Evolutionary conservation across 2,329 filamentous ascomycete species (phyloP).

Genomic region (Exophiala lecanii-corni): DNA sequence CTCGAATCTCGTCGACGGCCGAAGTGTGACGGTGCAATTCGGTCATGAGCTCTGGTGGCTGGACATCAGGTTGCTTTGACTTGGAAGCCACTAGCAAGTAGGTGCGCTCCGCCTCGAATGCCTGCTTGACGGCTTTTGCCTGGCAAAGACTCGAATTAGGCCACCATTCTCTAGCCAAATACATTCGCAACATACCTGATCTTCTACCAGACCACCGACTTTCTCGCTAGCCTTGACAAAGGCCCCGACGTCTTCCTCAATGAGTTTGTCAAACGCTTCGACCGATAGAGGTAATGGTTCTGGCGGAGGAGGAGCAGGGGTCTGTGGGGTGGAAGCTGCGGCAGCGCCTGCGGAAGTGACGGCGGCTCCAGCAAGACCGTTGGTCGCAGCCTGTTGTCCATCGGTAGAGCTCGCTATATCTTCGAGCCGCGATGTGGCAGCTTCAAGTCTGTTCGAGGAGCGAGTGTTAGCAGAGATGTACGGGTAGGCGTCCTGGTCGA

Average conservation of each 20-base stretch:
- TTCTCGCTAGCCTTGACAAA: slow-evolving; percentile 75
- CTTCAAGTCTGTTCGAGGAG: slow-evolving; percentile 69
- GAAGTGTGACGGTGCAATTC: slow-evolving; percentile 80
- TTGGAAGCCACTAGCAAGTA: slow-evolving; percentile 86
- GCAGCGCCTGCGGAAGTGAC: slow-evolving; percentile 30
- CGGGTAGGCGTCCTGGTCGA: too few species aligned
- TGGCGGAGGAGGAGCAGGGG: slow-evolving; percentile 41
- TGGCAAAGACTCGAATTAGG: too few species aligned
- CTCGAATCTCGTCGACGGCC: slow-evolving; percentile 73
- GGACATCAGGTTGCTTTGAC: slow-evolving; percentile 82
- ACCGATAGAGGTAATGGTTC: slow-evolving; percentile 70
- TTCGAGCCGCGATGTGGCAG: slow-evolving; percentile 90
- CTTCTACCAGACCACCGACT: slow-evolving; percentile 70
- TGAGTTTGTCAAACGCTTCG: slow-evolving; percentile 79
- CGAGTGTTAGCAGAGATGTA: slow-evolving; percentile 16
- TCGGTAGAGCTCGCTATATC: slow-evolving; percentile 78
- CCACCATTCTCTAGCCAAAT: too few species aligned
- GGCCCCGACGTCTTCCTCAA: slow-evolving; percentile 67
- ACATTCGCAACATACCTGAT: slow-evolving; percentile 67
- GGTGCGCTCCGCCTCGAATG: slow-evolving; percentile 79
- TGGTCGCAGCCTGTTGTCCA: slow-evolving; percentile 38
- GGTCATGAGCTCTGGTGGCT: slow-evolving; percentile 70
- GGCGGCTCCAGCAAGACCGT: slow-evolving; percentile 37
- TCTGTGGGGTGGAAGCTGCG: slow-evolving; percentile 32
- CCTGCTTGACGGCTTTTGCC: slow-evolving; percentile 54